Base-by-base conservation (phyloP, 352 stramenopile genomes). In the Globisporangium recalcitrans region DNA sequence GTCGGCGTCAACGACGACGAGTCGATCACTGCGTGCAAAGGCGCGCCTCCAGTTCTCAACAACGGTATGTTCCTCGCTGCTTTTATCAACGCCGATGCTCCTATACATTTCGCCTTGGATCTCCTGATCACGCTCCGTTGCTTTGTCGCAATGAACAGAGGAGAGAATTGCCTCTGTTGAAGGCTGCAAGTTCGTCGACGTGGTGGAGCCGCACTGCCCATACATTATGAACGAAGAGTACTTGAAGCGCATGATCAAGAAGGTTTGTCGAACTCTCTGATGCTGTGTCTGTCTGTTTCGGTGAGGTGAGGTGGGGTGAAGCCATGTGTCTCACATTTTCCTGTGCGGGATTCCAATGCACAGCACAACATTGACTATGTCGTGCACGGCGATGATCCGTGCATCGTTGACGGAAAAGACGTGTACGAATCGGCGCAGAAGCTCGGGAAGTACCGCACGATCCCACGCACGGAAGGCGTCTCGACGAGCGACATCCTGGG, bases 201-300 rank as follows among this genome's bases (percentile, higher is more conserved):
- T 98, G 68, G 96, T 99, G 16, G 91, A 99, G 60, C 89, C 91
- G 1, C 88, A 98, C 65, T 98, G 95, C 69, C 97, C 97, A 9
- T 99, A 99, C 80, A 97, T 99, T 51, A 99, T 99, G 96, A 99
- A 97, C 67, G 78, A 96, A 44, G 93, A 98, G 62, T 99, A 99
- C 68, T 74, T 99, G 62, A 94, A 98, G 64, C 90, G 89, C 52
- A 96, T 99, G 70, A 98, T 99, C 71, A 78, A 98, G 53, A 98
- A 98, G 63, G 63, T 69, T 5, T 14, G 49, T 21, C 14, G 16
- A n/a, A 4, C 14, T 22, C 26, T 49, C 32, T 55, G 26, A 14
- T 36, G 16, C 14, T 16, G 48, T 34, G 13, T 8, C 4, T 16
- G 19, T 6, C 14, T 21, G 22, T 21, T 32, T 9, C 8, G 27